Evolutionary conservation across 768 basidiomycete genomes (phyloP), one percentile per base, ranked within the genome.

Genomic region (Hericium alpestre): DNA sequence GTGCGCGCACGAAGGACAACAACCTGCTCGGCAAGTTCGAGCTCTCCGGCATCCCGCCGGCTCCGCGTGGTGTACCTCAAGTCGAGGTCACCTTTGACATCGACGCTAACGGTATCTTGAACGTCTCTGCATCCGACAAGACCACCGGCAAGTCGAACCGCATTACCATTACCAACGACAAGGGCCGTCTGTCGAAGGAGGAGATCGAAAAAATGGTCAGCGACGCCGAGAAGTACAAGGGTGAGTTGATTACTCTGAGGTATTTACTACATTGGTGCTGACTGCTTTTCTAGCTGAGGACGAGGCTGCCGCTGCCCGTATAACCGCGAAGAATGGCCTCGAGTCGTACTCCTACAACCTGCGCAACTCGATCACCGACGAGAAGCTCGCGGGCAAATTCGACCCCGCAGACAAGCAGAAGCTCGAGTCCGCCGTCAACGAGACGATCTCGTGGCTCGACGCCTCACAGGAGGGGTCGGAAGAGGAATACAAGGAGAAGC

Each of bases 11-110:
- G 59, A 96, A 94, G 79, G 95, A 97, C 76, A 97, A 97, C 81
- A 96, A 97, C 77, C 72, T 93, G 38, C 90, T 98, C 69, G 95
- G 95, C 70, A 96, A 98, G 75, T 98, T 97, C 72, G 93, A 97
- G 74, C 86, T 98, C 37, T 89, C 90, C 59, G 91, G 93, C 57
- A 97, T 97, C 60, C 94, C 90, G 20, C 93, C 95, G 41, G 92
- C 94, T 23, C 95, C 95, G 60, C 91, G 94, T 75, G 94, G 94
- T 77, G 93, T 95, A 64, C 95, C 95, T 67, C 95, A 96, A 67
- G 80, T 97, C 64, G 94, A 97, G 72, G 94, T 98, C 67, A 95
- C 92, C 47, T 97, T 98, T 73, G 94, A 98, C 67, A 93, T 98
- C 61, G 94, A 97, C 66, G 93, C 93, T 61, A 94, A 94, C 73